phyloP scores from a whole-genome alignment of 2,329 filamentous ascomycete species.

The Ophiocordyceps unilateralis region DNA sequence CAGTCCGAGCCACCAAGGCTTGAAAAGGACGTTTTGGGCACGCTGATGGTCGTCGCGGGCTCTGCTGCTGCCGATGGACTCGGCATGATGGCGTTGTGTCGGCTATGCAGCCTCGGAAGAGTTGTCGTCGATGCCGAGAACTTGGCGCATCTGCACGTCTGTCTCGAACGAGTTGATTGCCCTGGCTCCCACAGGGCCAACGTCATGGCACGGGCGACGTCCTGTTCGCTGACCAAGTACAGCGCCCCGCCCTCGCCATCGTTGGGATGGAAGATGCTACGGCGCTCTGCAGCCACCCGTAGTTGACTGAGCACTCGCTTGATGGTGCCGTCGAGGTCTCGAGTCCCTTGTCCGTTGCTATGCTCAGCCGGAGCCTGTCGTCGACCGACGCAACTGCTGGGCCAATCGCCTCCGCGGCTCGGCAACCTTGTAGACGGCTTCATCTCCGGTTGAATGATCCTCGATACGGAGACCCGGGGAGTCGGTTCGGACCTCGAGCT shows the following conservation, averaged over 20 bases:
- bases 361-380: not conserved
- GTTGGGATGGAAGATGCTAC: slow-evolving; percentile 1
- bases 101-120: slow-evolving; percentile 7
- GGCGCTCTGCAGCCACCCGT: not conserved
- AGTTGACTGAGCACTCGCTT: slow-evolving; percentile 1
- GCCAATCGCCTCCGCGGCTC: not conserved
- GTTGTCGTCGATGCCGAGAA: not conserved
- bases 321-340: not conserved
- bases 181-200: slow-evolving; percentile 1
- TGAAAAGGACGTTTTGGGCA: slow-evolving; percentile 14
- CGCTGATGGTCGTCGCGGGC: slow-evolving; percentile 16
- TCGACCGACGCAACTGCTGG: not conserved
- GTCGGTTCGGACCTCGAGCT: not conserved
- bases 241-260: not conserved
- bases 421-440: not conserved
- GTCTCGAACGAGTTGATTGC: not conserved
- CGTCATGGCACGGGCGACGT: slow-evolving; percentile 2
- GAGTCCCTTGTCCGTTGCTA: not conserved
- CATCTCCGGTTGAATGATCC: not conserved
- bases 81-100: slow-evolving; percentile 8
- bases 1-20: slow-evolving; percentile 7
- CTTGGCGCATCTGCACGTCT: not conserved
- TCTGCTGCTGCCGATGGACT: slow-evolving; percentile 9
- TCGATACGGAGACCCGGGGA: not conserved
- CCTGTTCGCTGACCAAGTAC: slow-evolving; percentile 5